These are phyloP conservation scores for Pyrenophora teres DNA, from an alignment of 2,329 filamentous ascomycete species.

Conservation along the genomic window DNA sequence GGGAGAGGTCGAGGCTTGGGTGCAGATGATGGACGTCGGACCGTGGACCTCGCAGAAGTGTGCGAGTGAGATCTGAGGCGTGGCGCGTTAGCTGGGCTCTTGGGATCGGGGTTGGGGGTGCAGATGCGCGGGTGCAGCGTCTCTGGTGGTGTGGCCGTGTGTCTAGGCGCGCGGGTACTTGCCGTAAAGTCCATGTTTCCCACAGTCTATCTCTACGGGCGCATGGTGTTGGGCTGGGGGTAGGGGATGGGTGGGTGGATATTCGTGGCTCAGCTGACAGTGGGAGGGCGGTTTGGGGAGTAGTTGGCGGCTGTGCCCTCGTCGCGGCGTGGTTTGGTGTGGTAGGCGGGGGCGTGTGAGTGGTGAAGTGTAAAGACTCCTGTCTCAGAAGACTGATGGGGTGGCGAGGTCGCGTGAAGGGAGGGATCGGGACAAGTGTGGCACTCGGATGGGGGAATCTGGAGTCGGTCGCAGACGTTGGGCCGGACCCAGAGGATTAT, in stretches of 20 bases:
- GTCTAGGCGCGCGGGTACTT: constrained; percentile 32
- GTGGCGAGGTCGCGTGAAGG: constrained; percentile 30
- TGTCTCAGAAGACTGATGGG: constrained; percentile 22
- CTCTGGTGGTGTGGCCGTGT: too few relatives aligned
- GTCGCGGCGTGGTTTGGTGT: constrained; percentile 25
- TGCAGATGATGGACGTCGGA: constrained; percentile 65
- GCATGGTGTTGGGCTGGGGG: constrained; percentile 35
- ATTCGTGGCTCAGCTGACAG: constrained; percentile 43
- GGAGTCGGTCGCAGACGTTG: constrained; percentile 22
- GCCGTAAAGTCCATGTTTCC: constrained; percentile 50
- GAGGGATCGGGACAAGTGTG: constrained; percentile 12
- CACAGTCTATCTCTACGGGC: constrained; percentile 33
- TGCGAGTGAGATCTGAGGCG: constrained; percentile 61
- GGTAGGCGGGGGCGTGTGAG: constrained; percentile 25
- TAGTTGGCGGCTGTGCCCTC: constrained; percentile 23
- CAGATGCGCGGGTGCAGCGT: neutral
- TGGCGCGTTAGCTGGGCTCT: constrained; percentile 8
- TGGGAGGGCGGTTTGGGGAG: constrained; percentile 24
- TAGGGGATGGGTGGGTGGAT: constrained; percentile 34
- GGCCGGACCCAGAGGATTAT: constrained; percentile 26
- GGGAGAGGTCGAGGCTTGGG: constrained; percentile 60
- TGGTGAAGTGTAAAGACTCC: constrained; percentile 29
- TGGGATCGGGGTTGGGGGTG: neutral
- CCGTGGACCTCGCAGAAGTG: constrained; percentile 68
- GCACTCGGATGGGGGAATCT: constrained; percentile 11